phyloP scores from a whole-genome alignment of 1,139 yeast species.

The Saccharomycopsis hybrid region DNA sequence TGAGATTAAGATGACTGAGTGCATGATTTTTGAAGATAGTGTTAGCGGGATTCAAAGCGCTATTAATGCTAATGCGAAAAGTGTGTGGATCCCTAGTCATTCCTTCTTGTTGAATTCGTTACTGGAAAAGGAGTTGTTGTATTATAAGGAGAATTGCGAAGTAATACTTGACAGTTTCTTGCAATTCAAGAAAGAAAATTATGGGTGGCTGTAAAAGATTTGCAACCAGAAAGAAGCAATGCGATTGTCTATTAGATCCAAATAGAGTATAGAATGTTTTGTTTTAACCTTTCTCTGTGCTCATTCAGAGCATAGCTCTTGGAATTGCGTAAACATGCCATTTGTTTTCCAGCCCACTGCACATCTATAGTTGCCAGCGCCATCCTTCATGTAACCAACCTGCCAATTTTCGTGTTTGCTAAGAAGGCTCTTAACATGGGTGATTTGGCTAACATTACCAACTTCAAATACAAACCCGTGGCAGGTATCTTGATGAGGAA shows the following conservation, averaged over 20 bases:
- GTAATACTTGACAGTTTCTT: constrained; percentile 3
- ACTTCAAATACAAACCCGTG: constrained; percentile 38
- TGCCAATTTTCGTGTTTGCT: constrained; percentile 24
- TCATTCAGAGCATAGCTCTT: too few relatives aligned
- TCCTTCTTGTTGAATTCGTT: constrained; percentile 4
- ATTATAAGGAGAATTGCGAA: constrained; percentile 4
- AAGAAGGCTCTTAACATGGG: constrained; percentile 21
- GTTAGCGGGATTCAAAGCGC: constrained; percentile 53
- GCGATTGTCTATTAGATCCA: too few relatives aligned
- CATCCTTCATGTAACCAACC: constrained; percentile 27
- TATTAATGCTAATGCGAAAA: constrained; percentile 43
- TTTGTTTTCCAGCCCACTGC: constrained; percentile 30
- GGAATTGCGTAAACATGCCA: constrained; percentile 11
- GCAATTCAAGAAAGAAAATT: constrained; percentile 9
- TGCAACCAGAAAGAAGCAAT: too few relatives aligned
- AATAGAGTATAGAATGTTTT: too few relatives aligned
- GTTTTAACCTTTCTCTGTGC: too few relatives aligned
- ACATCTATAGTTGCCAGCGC: constrained; percentile 29
- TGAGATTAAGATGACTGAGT: constrained; percentile 42
- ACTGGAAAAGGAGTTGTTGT: constrained; percentile 4
- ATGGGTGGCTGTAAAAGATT: constrained; percentile 1
- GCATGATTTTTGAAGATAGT: constrained; percentile 55
- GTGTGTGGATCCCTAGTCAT: constrained; percentile 53
- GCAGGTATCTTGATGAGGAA: constrained; percentile 30
- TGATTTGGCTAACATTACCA: constrained; percentile 31